Evolutionary conservation across 2,329 filamentous ascomycete species (phyloP), one percentile per base, ranked within the genome.

Genomic region (Sporothrix globosa): DNA sequence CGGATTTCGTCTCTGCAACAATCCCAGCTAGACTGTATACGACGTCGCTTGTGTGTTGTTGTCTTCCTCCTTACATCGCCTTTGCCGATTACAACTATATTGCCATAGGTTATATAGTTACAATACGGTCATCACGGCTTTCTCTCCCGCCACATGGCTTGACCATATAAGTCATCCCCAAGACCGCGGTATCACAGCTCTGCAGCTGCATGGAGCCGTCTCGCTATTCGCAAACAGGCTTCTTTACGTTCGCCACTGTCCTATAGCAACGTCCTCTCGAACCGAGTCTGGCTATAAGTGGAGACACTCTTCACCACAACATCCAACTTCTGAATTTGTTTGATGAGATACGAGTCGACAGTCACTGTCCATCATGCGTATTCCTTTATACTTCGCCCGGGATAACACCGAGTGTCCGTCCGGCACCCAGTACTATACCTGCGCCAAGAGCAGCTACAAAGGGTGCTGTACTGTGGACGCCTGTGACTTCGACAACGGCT

Each of bases 391-490:
- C 24, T 53, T 70, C 27, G 19, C 21, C 48, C n/a, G 63, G 14
- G 46, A 24, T 50, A 21, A 58, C 50, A 46, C 34, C 14, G 63
- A 67, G 63, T 83, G 82, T 63, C 72, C 76, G 7, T 3, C 70
- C 9, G 78, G 77, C 70, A 74, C 73, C 24, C 44, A 67, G 41
- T 83, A 78, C 72, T 85, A 82, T 73, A 66, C 72, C 30, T 86
- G 83, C 73, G 71, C 63, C 17, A 53, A 67, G 63, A 81, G 76
- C 73, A 72, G 73, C 44, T 84, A 82, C 73, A 70, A 67, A 2
- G 84, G 83, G 21, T 87, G 85, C 74, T 87, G 84, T 75, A 75
- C 77, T 17, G 75, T 79, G 17, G 75, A 84, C 71, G 80, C 83
- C 19, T 87, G 85, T 74, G 69, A 72, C 3, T 67, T 76, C 63